Evolutionary conservation across 208 protist species (phyloP).

Genomic region (Spongospora subterranea): DNA sequence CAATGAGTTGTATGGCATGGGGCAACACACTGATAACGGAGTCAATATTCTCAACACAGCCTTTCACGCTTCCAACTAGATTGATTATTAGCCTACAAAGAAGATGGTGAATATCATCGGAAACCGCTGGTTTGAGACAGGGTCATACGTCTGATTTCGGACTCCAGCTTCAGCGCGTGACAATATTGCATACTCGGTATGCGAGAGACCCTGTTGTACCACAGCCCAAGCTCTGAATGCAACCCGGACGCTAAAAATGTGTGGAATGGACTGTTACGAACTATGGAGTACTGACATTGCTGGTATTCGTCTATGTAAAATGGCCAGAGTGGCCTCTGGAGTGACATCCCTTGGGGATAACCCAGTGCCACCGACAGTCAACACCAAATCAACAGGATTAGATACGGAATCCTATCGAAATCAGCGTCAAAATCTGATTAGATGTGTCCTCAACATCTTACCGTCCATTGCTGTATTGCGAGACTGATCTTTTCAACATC

Average conservation of each 20-base stretch:
- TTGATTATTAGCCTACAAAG: neutral
- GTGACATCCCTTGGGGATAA: neutral
- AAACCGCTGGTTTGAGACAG: neutral
- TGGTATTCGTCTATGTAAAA: constrained; percentile 1
- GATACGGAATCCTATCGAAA: neutral
- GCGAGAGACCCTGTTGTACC: neutral
- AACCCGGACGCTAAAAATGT: too few species aligned
- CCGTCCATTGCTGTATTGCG: neutral
- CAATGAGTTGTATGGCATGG: neutral
- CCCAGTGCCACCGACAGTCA: constrained; percentile 2
- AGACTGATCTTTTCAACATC: neutral
- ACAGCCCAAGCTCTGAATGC: neutral
- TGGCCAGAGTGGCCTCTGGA: neutral
- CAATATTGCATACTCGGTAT: neutral
- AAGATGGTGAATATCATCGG: neutral
- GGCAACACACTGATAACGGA: neutral
- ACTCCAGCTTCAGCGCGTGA: constrained; percentile 5
- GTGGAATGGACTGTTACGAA: neutral
- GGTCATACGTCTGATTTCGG: neutral
- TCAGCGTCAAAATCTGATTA: neutral
- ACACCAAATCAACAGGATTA: neutral
- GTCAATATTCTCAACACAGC: constrained; percentile 5
- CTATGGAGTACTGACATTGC: neutral
- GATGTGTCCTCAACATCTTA: neutral
- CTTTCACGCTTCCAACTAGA: constrained; percentile 30